Evolutionary conservation across 768 basidiomycete genomes (phyloP).

Genomic region (Rhizopogon vinicolor): DNA sequence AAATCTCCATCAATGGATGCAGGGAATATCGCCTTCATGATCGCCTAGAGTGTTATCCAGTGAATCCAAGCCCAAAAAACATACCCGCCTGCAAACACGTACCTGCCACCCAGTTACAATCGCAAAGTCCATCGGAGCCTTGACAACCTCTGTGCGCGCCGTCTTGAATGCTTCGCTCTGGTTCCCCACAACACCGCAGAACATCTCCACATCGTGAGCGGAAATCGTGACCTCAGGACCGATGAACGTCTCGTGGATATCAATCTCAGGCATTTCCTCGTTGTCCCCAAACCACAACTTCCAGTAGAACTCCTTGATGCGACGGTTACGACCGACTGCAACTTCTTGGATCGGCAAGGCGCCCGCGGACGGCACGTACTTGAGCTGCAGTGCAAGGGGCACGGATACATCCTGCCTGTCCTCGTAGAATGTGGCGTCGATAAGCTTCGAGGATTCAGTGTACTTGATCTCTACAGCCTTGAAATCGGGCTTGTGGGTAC

Average conservation of each 20-base stretch:
- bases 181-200: slow-evolving; percentile 93
- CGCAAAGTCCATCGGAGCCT: slow-evolving; percentile 98
- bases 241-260: slow-evolving; percentile 76
- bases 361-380: slow-evolving; percentile 83
- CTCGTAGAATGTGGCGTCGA: slow-evolving; percentile 76
- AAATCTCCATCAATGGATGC: slow-evolving; percentile 87
- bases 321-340: slow-evolving; percentile 72
- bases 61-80: not conserved
- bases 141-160: slow-evolving; percentile 57
- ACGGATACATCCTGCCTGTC: slow-evolving; percentile 75
- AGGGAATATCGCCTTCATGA: slow-evolving; percentile 99
- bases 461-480: slow-evolving; percentile 79
- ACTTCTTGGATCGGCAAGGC: slow-evolving; percentile 93
- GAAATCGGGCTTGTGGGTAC: slow-evolving; percentile 67
- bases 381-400: slow-evolving; percentile 77
- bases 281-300: slow-evolving; percentile 94
- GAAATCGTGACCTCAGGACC: slow-evolving; percentile 84
- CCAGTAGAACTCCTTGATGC: slow-evolving; percentile 99
- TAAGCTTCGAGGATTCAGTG: slow-evolving; percentile 44
- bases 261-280: slow-evolving; percentile 69
- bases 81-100: slow-evolving; percentile 21
- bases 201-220: slow-evolving; percentile 73
- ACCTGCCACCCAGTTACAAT: slow-evolving; percentile 99
- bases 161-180: slow-evolving; percentile 88
- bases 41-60: slow-evolving; percentile 59